Conservation (phyloP, 495 filamentous ascomycete genomes). For the Tuber melanosporum region DNA sequence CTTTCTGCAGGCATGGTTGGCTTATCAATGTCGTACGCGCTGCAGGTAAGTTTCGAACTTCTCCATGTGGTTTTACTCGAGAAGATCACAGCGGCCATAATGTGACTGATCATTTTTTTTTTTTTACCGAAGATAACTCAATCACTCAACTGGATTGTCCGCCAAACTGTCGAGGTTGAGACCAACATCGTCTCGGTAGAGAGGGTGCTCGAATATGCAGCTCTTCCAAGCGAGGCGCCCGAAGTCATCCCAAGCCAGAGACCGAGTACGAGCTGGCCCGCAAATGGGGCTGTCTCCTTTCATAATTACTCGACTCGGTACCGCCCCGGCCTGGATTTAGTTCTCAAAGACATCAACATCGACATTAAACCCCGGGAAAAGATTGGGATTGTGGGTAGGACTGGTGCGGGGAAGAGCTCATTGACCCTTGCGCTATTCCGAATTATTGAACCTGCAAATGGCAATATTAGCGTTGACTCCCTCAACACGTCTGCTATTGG, state of each 20-base stretch:
- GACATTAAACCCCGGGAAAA: conserved; percentile 94
- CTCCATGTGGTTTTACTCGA: conserved; percentile 5
- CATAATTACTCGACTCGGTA: conserved; percentile 91
- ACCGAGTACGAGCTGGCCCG: conserved; percentile 85
- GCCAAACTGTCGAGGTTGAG: conserved; percentile 97
- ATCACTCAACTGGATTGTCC: conserved; percentile 99
- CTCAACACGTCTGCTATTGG: conserved; percentile 88
- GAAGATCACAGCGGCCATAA: conserved; percentile 16
- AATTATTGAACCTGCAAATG: conserved; percentile 79
- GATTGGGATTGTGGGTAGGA: conserved; percentile 94
- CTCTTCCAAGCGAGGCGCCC: conserved; percentile 87
- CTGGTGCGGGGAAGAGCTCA: conserved; percentile 93
- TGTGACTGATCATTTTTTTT: conserved; percentile 32
- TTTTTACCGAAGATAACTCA: conserved; percentile 66
- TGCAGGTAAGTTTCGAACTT: conserved; percentile 48
- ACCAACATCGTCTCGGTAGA: conserved; percentile 99
- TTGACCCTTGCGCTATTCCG: conserved; percentile 90
- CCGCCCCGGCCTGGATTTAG: conserved; percentile 76
- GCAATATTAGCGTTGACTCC: conserved; percentile 79
- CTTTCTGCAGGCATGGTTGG: conserved; percentile 77
- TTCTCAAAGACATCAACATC: conserved; percentile 85
- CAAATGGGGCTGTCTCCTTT: conserved; percentile 82
- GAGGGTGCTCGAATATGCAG: conserved; percentile 91
- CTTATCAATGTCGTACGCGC: conserved; percentile 90
- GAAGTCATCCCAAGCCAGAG: conserved; percentile 85